Evolutionary conservation across 306 rosid genomes (phyloP).

Genomic region (barrel medic (Medicago truncatula)): DNA sequence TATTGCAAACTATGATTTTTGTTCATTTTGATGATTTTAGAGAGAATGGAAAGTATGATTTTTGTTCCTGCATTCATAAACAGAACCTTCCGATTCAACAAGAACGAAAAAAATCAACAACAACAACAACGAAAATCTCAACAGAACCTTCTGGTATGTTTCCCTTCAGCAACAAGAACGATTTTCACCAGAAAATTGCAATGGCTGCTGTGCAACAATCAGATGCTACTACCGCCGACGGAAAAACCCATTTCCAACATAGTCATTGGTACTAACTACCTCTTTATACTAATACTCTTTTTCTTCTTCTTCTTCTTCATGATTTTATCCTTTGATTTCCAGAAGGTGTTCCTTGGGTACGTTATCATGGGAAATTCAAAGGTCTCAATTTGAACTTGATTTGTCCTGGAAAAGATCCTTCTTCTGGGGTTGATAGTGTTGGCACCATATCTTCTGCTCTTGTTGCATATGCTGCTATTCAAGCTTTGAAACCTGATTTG

Average conservation of each 20-base stretch:
- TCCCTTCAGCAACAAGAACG: no score
- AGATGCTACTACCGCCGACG: constrained; percentile 41
- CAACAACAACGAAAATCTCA: no score
- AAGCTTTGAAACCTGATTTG: constrained; percentile 83
- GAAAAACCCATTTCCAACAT: constrained; percentile 57
- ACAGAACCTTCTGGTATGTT: no score
- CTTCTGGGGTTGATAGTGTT: constrained; percentile 85
- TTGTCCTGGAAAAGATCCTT: constrained; percentile 89
- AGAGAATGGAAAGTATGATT: no score
- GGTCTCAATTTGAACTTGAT: constrained; percentile 67
- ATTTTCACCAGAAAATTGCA: no score
- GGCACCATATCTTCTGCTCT: constrained; percentile 89
- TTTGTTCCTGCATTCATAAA: no score
- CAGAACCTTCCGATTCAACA: no score
- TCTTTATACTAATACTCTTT: no score
- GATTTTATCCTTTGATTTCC: constrained; percentile 47
- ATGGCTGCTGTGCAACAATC: constrained; percentile 56
- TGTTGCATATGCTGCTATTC: constrained; percentile 88
- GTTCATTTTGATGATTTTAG: no score
- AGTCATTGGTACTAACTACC: constrained; percentile 35
- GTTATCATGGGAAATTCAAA: constrained; percentile 71
- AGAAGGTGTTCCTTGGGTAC: constrained; percentile 81
- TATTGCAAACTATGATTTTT: no score
- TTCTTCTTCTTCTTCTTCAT: no score
- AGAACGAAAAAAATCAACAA: no score